Evolutionary conservation across 1,139 yeast genomes (phyloP).

Genomic region (Sugiyamaella castrensis): DNA sequence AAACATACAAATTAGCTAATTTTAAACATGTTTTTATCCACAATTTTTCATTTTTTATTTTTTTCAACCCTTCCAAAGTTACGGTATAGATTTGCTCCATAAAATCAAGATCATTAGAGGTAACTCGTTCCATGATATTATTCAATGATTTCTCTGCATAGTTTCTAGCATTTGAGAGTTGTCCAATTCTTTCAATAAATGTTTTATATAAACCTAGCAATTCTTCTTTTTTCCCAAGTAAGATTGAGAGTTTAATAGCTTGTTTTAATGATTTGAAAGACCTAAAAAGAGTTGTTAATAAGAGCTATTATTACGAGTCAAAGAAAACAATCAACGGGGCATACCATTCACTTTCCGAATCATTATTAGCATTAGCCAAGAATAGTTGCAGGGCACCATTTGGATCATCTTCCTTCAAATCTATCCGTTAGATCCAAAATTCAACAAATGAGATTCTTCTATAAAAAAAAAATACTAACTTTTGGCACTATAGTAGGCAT

Average conservation of each 20-base stretch:
- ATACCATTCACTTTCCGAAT: constrained; percentile 26
- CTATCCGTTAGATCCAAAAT: constrained; percentile 20
- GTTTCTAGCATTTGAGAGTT: constrained; percentile 22
- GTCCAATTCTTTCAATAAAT: constrained; percentile 30
- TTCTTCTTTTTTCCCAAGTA: constrained; percentile 36
- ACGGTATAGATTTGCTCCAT: constrained; percentile 33
- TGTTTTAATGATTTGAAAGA: constrained; percentile 66
- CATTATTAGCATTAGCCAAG: constrained; percentile 37
- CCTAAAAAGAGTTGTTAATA: constrained; percentile 7
- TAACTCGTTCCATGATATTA: constrained; percentile 46
- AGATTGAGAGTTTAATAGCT: constrained; percentile 53
- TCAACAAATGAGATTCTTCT: too few relatives aligned
- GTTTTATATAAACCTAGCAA: constrained; percentile 37
- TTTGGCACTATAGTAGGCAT: constrained; percentile 61
- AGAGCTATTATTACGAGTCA: not conserved
- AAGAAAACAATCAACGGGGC: not conserved
- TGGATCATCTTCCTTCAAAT: constrained; percentile 58
- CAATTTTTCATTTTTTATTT: constrained; percentile 47
- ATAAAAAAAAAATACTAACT: constrained; percentile 22
- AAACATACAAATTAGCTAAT: constrained; percentile 49
- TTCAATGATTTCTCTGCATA: constrained; percentile 64
- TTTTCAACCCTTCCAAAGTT: constrained; percentile 32
- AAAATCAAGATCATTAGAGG: constrained; percentile 25
- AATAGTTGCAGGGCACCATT: constrained; percentile 48
- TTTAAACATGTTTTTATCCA: constrained; percentile 56